phyloP scores from a whole-genome alignment of 352 stramenopile genomes.

The Globisporangium uncinulatum region DNA sequence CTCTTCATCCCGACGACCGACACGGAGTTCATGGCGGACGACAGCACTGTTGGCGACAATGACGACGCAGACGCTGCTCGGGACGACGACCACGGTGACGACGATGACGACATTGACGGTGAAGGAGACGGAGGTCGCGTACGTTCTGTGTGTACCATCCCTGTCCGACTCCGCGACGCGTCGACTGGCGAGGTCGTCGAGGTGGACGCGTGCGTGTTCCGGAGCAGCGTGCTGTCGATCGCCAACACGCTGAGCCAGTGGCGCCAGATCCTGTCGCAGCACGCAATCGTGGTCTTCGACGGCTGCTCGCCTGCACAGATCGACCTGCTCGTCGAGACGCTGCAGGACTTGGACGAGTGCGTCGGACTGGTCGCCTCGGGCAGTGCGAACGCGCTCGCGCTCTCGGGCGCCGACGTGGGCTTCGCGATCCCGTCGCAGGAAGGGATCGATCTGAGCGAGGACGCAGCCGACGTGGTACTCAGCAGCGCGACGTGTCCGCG shows the following conservation, averaged over 20 bases:
- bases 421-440: slow-evolving; percentile 38
- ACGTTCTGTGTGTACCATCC: slow-evolving; percentile 23
- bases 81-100: slow-evolving; percentile 16
- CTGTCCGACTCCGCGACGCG: slow-evolving; percentile 30
- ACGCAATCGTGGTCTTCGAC: slow-evolving; percentile 42
- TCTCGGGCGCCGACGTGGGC: slow-evolving; percentile 39
- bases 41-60: slow-evolving; percentile 9
- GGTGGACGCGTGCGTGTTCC: slow-evolving; percentile 30
- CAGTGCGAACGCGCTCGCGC: slow-evolving; percentile 34
- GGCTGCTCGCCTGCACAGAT: slow-evolving; percentile 32
- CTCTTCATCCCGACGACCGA: slow-evolving; percentile 24
- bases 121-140: slow-evolving; percentile 17
- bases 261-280: slow-evolving; percentile 34
- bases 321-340: slow-evolving; percentile 41
- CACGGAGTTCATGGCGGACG: slow-evolving; percentile 10
- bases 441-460: slow-evolving; percentile 42
- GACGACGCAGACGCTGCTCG: slow-evolving; percentile 5
- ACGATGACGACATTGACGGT: slow-evolving; percentile 17
- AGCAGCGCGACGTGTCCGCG: slow-evolving; percentile 31
- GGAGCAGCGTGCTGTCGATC: slow-evolving; percentile 34
- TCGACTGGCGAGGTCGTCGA: slow-evolving; percentile 27
- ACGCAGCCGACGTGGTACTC: slow-evolving; percentile 39
- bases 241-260: slow-evolving; percentile 50
- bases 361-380: slow-evolving; percentile 40
- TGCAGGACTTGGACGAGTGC: slow-evolving; percentile 47